phyloP scores from a whole-genome alignment of 352 stramenopile species.

The Phytophthora cajani region DNA sequence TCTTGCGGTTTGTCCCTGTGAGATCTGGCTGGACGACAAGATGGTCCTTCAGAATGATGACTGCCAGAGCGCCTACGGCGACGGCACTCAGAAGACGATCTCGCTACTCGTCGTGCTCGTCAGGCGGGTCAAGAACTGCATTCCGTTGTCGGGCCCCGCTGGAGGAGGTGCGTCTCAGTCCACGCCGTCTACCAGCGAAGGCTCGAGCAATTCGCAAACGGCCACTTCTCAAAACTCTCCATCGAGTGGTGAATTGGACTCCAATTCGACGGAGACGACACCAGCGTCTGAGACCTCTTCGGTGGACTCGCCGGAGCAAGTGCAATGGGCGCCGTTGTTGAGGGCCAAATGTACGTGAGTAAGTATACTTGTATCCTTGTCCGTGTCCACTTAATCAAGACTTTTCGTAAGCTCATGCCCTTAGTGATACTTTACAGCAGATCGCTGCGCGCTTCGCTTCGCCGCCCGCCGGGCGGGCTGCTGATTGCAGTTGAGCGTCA shows the following conservation, averaged over 20 bases:
- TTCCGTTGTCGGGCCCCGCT: conserved; percentile 35
- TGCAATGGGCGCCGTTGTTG: no score
- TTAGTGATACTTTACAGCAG: not conserved
- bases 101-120: no score
- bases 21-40: conserved; percentile 41
- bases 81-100: conserved; percentile 29
- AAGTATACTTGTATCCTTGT: no score
- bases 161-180: conserved; percentile 20
- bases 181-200: conserved; percentile 17
- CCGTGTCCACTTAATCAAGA: no score
- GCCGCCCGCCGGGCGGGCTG: no score
- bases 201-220: conserved; percentile 12
- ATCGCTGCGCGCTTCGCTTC: not conserved
- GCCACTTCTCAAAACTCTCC: conserved; percentile 2
- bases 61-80: conserved; percentile 32
- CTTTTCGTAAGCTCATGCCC: no score
- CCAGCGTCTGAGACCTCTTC: not conserved
- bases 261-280: not conserved
- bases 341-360: no score
- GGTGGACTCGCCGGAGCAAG: conserved; percentile 10
- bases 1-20: conserved; percentile 17
- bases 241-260: not conserved
- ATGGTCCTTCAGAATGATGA: conserved; percentile 42
- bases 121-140: conserved; percentile 50
- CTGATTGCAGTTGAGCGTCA: not conserved